Conservation (phyloP, 1,139 yeast genomes). For the Candida tetrigidarum region DNA sequence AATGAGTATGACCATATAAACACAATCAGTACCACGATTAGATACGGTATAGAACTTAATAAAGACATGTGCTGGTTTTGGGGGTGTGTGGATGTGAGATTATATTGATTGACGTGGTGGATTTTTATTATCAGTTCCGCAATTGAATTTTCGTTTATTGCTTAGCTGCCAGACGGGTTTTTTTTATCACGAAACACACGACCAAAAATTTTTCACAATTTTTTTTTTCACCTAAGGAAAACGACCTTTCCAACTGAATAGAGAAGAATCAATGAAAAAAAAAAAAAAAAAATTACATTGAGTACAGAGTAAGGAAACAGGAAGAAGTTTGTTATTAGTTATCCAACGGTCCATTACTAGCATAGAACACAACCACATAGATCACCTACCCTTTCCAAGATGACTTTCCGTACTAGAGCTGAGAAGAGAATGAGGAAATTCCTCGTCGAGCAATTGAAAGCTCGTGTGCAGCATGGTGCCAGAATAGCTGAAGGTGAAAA, state of each 20-base stretch:
- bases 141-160: neutral
- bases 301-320: neutral
- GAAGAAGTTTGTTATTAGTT: neutral
- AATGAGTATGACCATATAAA: slow-evolving; percentile 26
- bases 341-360: neutral
- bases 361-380: neutral
- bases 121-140: neutral
- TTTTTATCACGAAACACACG: neutral
- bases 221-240: neutral
- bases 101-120: neutral
- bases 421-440: slow-evolving; percentile 56
- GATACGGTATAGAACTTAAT: slow-evolving; percentile 11
- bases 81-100: neutral
- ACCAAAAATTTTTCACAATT: slow-evolving; percentile 4
- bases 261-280: neutral
- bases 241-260: neutral
- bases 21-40: slow-evolving; percentile 9
- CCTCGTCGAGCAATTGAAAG: slow-evolving; percentile 51
- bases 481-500: slow-evolving; percentile 47
- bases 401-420: slow-evolving; percentile 50
- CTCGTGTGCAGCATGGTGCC: slow-evolving; percentile 49
- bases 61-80: slow-evolving; percentile 9
- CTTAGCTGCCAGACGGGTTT: neutral
- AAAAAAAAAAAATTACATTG: neutral
- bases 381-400: slow-evolving; percentile 22